Base-by-base conservation (phyloP, 305 asterid genomes). In the Solanum aculeatissimum region DNA sequence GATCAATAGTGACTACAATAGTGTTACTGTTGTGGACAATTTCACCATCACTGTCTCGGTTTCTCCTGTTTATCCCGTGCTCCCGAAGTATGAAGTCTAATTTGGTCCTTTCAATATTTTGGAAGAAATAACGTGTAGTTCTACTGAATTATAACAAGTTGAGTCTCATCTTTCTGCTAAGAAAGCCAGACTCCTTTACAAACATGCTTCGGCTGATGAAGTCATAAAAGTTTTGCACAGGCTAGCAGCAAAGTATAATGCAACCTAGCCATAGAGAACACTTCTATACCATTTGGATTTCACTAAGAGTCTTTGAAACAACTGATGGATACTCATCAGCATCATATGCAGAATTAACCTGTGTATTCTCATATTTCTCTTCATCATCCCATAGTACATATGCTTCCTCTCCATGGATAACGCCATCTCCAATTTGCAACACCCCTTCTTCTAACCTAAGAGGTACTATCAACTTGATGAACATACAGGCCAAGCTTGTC, bases 351-450 rank as follows among this genome's bases (percentile, higher is more conserved):
- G 89, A 86, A 86, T 90, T 91, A 43, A 83, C 32, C 88, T 90
- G 90, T 2, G 84, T 23, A 55, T 87, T 86, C 7, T 85, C 88
- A 85, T 89, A 88, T 63, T 84, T 90, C n/a, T 83, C 84, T 29
- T 86, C 91, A 18, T 82, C 88, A 65, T 72, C 84, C 68, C 85
- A 75, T 66, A 85, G 60, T 3, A 83, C 92, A 81, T 88, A 92
- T 10, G 92, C 92, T 86, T 71, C 91, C 80, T 90, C 94, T 12
- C 93, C 93, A 82, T 92, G 95, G 2, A 91, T 89, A 45, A 85
- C 89, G 4, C 81, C 86, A 62, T 92, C 95, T 45, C 93, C 95
- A 45, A 85, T 45, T 51, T 70, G 40, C 74, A 91, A 2, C 71
- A 87, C 90, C 9, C 90, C 89, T n/a, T 89, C 91, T 13, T 81